Conservation (phyloP, 129 eudicot genomes). For the Kitagawia praeruptora region DNA sequence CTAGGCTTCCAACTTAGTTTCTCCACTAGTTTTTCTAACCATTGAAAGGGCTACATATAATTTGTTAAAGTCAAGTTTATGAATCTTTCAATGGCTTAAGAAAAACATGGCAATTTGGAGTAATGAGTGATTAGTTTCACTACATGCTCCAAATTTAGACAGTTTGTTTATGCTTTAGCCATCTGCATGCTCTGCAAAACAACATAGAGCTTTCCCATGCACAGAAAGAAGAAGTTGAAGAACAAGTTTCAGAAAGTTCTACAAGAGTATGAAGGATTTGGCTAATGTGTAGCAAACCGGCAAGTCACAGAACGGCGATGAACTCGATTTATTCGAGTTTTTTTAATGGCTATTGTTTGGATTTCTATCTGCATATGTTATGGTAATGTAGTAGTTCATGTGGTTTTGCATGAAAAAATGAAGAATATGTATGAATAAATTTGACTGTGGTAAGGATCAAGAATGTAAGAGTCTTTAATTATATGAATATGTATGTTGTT, state of each 20-base stretch:
- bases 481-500: neutral
- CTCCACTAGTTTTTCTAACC: constrained; percentile 13
- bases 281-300: constrained; percentile 42
- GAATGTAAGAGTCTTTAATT: neutral
- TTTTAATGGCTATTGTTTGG: constrained; percentile 13
- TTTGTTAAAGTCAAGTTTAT: constrained; percentile 15
- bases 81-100: constrained; percentile 11
- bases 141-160: constrained; percentile 22
- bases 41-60: neutral
- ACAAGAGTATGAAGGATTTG: neutral
- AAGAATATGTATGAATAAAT: neutral
- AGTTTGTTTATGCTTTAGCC: constrained; percentile 25
- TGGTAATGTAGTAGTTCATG: neutral
- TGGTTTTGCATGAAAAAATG: neutral
- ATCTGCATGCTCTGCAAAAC: constrained; percentile 9
- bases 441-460: neutral
- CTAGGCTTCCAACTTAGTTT: neutral
- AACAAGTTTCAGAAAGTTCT: neutral
- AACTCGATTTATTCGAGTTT: constrained; percentile 38
- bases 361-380: neutral
- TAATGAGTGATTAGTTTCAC: constrained; percentile 14
- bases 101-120: constrained; percentile 34
- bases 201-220: neutral
- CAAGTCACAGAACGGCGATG: constrained; percentile 71
- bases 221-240: neutral